Evolutionary conservation across 2,329 filamentous ascomycete genomes (phyloP).

Genomic region (Diaporthe vexans): DNA sequence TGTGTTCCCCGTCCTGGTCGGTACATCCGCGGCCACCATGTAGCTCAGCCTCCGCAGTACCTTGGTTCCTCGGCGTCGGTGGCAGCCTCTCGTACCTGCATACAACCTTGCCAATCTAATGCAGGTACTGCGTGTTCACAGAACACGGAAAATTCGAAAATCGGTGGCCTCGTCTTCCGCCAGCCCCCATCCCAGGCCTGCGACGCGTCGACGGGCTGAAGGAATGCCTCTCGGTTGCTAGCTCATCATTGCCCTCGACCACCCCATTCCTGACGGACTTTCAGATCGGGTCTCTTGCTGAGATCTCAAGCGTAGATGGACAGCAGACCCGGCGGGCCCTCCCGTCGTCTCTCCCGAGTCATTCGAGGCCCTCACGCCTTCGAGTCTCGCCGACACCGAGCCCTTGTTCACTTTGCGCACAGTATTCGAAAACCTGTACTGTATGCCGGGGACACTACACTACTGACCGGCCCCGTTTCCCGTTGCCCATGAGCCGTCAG

Average conservation of each 20-base stretch:
- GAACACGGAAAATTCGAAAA: slow-evolving; percentile 30
- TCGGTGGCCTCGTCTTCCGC: slow-evolving; percentile 29
- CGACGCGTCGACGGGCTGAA: slow-evolving; percentile 11
- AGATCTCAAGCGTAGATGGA: slow-evolving; percentile 36
- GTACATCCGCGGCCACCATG: slow-evolving; percentile 27
- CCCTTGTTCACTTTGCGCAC: slow-evolving; percentile 25
- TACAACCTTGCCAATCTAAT: slow-evolving; percentile 38
- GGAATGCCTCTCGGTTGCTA: not conserved
- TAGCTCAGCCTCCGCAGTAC: slow-evolving; percentile 29
- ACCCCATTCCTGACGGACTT: slow-evolving; percentile 19
- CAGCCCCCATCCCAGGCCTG: slow-evolving; percentile 19
- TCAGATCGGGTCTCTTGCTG: slow-evolving; percentile 33
- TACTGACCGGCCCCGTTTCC: slow-evolving; percentile 37
- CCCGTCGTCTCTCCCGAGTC: slow-evolving; percentile 35
- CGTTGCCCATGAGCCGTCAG: slow-evolving; percentile 40
- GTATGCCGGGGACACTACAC: not conserved
- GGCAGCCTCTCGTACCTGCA: slow-evolving; percentile 37
- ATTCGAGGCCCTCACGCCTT: slow-evolving; percentile 31
- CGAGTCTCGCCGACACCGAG: slow-evolving; percentile 21
- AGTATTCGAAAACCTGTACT: slow-evolving; percentile 17
- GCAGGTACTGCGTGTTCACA: slow-evolving; percentile 37
- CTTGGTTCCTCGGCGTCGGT: slow-evolving; percentile 24
- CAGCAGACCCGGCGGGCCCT: slow-evolving; percentile 33
- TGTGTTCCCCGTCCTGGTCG: slow-evolving; percentile 40
- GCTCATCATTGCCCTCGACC: not conserved